Evolutionary conservation across 2,329 filamentous ascomycete genomes (phyloP), one percentile per base, ranked within the genome.

Genomic region (Hymenoscyphus salicellus): DNA sequence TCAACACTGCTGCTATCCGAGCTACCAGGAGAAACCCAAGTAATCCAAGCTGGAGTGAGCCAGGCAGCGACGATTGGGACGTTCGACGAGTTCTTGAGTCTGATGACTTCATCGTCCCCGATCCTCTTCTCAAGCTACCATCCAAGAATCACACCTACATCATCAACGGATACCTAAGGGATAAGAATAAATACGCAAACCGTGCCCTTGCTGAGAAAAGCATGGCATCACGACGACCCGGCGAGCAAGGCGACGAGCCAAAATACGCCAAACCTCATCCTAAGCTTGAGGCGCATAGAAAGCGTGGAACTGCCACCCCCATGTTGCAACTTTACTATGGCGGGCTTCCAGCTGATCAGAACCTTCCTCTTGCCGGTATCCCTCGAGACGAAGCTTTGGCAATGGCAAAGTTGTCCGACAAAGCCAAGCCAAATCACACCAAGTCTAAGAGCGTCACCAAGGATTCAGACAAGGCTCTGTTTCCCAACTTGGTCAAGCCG

Each of bases 291-390:
- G 41, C 59, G 17, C 71, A 71, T 30, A 65, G 63, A 8, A 70
- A 67, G 43, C 72, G 66, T 16, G 68, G 70, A 11, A 72, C 69
- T 4, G 68, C 55, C 28, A 73, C 65, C 2, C 46, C 46, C 30
- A 55, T 58, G 8, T 43, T 64, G 32, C 32, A 36, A 3, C 30
- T 61, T 1, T 73, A 73, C 63, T 72, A 70, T 33, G 38, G 63
- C 16, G 65, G 65, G 38, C 63, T 71, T 30, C 65, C 66, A 17
- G 49, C 60, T 41, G 30, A 69, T 17, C 32, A 20, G 8, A 56
- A 56, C 33, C 32, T 65, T 7, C 72, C 72, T 58, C 64, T 72
- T 20, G 72, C 72, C 56, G 72, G 71, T 28, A 61, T 67, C 11
- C 64, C 65, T 61, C 65, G 58, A 17, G 38, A 66, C 23, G 49